Evolutionary conservation across 768 basidiomycete species (phyloP), one percentile per base, ranked within the genome.

Genomic region (Lentinus brumalis): DNA sequence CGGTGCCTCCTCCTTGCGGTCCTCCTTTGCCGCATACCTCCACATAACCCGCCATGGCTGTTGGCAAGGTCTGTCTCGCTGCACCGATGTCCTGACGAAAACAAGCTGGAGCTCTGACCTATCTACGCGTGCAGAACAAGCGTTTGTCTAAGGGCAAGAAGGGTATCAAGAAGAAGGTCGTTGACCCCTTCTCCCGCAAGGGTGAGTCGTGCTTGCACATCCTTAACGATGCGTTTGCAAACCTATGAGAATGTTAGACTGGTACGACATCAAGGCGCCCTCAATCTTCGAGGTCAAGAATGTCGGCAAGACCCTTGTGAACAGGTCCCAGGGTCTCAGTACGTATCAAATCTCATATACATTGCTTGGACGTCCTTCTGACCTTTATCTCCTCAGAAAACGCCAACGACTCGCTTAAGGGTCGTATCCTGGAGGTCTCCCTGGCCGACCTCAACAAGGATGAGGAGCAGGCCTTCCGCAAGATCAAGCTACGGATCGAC

Each of bases 151-250:
- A 97, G 83, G 94, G 94, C 72, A 96, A 96, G 86, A 96, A 96
- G 83, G 94, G 94, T 76, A 89, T 98, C 84, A 99, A 99, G 94
- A 99, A 98, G 84, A 97, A 98, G 89, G 95, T 97, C 76, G 94
- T 99, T 65, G 97, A 99, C 86, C 95, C 97, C 66, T 97, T 99
- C 91, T 89, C 96, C 67, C 89, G 97, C 83, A 99, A 99, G 82
- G 96, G 96, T 96, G 70, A 62, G 80, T 64, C 7, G 29, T 39
- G 6, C 14, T 16, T n/a, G 29, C 41, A 6, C 32, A 21, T 38
- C n/a, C 14, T 4, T 39, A 10, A 26, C 12, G 35, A 29, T 9
- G 16, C 41, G 39, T 29, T 49, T 12, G 7, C 26, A 10, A 42
- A 40, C 8, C 41, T 4, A 26, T 3, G 12, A 16, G 16, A n/a